Base-by-base conservation (phyloP, 352 stramenopile genomes). In the Phytopythium aichiense region DNA sequence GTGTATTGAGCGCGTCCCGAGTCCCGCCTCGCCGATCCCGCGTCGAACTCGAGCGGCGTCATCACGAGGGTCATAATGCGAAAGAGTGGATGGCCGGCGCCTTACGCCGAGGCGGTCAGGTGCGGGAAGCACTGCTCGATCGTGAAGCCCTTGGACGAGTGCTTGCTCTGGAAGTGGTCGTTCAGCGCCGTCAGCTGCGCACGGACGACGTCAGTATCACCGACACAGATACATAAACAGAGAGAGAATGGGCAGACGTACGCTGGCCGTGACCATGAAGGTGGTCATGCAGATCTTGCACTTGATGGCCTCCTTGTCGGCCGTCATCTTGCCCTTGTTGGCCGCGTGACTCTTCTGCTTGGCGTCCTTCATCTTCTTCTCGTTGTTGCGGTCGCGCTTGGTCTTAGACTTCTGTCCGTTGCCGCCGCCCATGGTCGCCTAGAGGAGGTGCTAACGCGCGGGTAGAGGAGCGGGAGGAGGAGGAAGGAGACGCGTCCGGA, bases 281-380 rank as follows among this genome's bases (percentile, higher is more conserved):
- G 83, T 92, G 35, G 84, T 91, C 71, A 94, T 84, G 71, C 85
- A 94, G 72, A 94, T 91, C 58, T 91, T 94, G 80, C 85, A 94
- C 75, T 92, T 94, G 74, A 91, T 77, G 33, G 78, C 79, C 40
- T 77, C 74, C 51, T 76, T 76, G 69, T 94, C 85, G n/a, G 83
- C 81, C 63, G 78, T 72, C 79, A 94, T 92, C 73, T 94, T 94
- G 65, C 73, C 77, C 58, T 89, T 91, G 61, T 76, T 91, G 61
- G 81, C 83, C n/a, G 77, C 76, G 64, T 88, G 82, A 67, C 79
- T 89, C 72, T 92, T 92, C 40, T 81, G 51, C 70, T 91, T 94
- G 54, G 80, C 74, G 0, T 92, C 85, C 69, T 94, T 94, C 61
- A 80, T 76, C 76, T 94, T 94, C 79, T 94, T 94, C 43, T 64